Base-by-base conservation (phyloP, 148 eudicot species). In the Vaccinium darrowii region DNA sequence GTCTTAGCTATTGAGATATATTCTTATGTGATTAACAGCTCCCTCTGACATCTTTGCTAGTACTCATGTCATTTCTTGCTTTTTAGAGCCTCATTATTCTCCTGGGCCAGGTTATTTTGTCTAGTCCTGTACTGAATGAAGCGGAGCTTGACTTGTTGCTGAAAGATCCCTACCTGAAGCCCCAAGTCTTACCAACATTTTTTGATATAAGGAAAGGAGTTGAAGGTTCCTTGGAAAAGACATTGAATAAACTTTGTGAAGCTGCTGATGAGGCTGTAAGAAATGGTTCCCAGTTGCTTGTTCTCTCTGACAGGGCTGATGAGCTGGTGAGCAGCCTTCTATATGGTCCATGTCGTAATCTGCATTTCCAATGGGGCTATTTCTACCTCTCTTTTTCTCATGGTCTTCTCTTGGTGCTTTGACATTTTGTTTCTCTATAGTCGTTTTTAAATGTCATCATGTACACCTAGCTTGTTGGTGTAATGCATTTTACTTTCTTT, bases 261-360 rank as follows among this genome's bases (percentile, higher is more conserved):
- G 98, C 96, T 86, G 99, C 99, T 79, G 99, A 97, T 89, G 99
- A 94, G 83, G 99, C 99, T 87, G 99, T 97, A 82, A 94, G 99
- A 94, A 94, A 90, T 91, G 99, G 99, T 85, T 94, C 92, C 73
- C 98, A 97, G 81, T 88, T 97, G 82, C 98, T 97, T 88, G 89
- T 97, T 84, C 92, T 97, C 63, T 95, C 99, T 84, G 99, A 97
- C 90, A 95, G 98, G 86, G 88, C 94, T 81, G 99, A 97, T 90
- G 96, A 95, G 74, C 87, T 92, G 93, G 99, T 97, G 87, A 87
- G 94, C 78, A 78, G 77, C 77, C 58, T 60, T 36, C 60, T 62
- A n/a, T 39, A 14, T 81, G 21, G 50, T 79, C 67, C 54, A 43
- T 73, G n/a, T 19, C 36, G 36, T 80, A 19, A 69, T 63, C 27